Percentiles rank a stretch among this genome's conserved stretches.
These are phyloP conservation scores for Chlorella vulgaris DNA, from an alignment of 139 green algal genomes.

Conservation along the genomic window DNA sequence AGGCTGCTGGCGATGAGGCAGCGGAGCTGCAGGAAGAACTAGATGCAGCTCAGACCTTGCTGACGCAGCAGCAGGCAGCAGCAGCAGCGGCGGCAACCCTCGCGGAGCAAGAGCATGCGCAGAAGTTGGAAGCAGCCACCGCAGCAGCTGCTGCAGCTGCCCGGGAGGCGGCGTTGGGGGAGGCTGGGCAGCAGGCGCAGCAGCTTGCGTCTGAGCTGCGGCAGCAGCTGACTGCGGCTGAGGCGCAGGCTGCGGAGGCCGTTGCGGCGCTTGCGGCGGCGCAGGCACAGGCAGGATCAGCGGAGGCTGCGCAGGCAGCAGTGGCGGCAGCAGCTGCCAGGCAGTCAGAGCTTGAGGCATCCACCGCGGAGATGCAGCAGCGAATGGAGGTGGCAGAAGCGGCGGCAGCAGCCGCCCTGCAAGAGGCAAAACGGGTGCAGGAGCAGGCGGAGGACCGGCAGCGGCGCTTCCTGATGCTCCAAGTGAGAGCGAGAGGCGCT, in stretches of 20 bases:
- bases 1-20: not conserved
- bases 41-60: not conserved
- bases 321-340: not conserved
- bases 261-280: conserved; percentile 6
- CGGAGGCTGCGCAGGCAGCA: not conserved
- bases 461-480: conserved; percentile 41
- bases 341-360: conserved; percentile 2
- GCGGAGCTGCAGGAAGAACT: not conserved
- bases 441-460: conserved; percentile 41
- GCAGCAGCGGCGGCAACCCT: not conserved
- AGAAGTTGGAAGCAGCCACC: not conserved
- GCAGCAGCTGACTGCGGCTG: not conserved
- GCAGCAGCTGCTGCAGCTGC: conserved; percentile 10
- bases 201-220: not conserved
- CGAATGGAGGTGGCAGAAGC: not conserved
- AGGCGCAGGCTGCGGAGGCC: not conserved
- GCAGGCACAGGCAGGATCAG: not conserved
- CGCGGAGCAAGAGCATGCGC: not conserved
- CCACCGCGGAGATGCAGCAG: not conserved
- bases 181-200: conserved; percentile 4
- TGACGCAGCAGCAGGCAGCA: not conserved
- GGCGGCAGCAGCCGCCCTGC: not conserved
- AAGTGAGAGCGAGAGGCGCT: too few species aligned
- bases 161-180: not conserved
- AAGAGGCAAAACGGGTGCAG: conserved; percentile 6